Conservation (phyloP, 768 basidiomycete genomes). For the Russula vinacea region DNA sequence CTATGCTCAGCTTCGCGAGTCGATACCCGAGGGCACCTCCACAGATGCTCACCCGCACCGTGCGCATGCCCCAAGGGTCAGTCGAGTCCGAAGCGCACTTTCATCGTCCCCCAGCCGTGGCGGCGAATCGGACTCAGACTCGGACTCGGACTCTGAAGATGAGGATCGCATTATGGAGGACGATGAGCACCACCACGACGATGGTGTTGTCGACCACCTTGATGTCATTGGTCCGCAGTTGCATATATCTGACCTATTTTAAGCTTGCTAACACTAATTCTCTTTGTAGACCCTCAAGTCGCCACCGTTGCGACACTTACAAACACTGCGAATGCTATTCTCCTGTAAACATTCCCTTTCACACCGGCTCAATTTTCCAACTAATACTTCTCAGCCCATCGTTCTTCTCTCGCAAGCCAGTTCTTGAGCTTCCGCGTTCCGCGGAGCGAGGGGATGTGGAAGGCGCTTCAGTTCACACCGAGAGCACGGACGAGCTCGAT, state of each 20-base stretch:
- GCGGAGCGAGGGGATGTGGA: conserved; percentile 29
- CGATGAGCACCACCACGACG: conserved; percentile 52
- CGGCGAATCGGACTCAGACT: conserved; percentile 21
- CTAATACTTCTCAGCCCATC: conserved; percentile 51
- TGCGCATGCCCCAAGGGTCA: conserved; percentile 38
- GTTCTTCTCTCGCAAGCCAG: conserved; percentile 68
- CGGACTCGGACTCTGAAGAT: conserved; percentile 22
- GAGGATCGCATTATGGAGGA: conserved; percentile 23
- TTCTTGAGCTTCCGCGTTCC: conserved; percentile 51
- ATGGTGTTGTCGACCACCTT: conserved; percentile 79
- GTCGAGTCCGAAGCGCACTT: conserved; percentile 46
- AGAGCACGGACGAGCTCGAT: conserved; percentile 50
- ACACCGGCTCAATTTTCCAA: background rate
- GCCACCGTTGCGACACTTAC: conserved; percentile 71
- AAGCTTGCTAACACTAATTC: conserved; percentile 8
- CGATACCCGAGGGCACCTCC: conserved; percentile 12
- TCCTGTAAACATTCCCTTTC: conserved; percentile 47
- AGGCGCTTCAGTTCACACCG: conserved; percentile 41
- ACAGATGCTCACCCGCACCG: conserved; percentile 34
- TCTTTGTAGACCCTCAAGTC: conserved; percentile 61
- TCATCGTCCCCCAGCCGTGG: conserved; percentile 37
- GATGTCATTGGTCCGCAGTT: conserved; percentile 64
- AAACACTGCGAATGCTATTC: conserved; percentile 75
- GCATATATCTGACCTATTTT: conserved; percentile 4
- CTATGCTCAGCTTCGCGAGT: background rate